A percentile compares a stretch with the other conserved stretches of the same genome.
These are phyloP conservation scores for Metarhizium humberi DNA, from an alignment of 2,329 filamentous ascomycete genomes.

Conservation along the genomic window DNA sequence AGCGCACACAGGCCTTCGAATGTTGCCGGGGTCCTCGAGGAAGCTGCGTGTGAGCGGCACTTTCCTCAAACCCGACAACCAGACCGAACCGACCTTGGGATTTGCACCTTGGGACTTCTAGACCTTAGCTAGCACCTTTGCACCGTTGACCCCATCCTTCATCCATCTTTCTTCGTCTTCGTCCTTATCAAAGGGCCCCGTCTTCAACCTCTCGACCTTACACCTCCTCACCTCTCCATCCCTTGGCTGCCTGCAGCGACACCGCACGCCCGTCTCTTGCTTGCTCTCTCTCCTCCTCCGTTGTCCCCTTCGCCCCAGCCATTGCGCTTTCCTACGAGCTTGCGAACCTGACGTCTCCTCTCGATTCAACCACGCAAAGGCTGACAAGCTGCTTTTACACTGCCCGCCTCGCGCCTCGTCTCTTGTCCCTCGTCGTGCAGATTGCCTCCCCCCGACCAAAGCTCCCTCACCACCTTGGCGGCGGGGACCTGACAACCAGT, in stretches of 20 bases:
- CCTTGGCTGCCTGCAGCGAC: neutral
- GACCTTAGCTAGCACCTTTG: neutral
- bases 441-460: neutral
- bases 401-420: neutral
- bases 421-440: neutral
- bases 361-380: neutral
- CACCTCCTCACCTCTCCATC: neutral
- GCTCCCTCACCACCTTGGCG: neutral
- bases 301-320: neutral
- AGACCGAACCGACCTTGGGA: neutral
- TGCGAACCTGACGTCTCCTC: neutral
- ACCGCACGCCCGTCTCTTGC: neutral
- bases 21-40: neutral
- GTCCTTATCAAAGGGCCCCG: neutral
- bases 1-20: neutral
- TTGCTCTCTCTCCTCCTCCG: neutral
- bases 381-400: neutral
- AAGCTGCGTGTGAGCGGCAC: neutral
- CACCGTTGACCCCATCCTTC: neutral
- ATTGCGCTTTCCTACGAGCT: neutral
- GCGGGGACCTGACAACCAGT: neutral
- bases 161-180: neutral
- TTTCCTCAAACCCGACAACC: neutral
- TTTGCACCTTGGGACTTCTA: neutral
- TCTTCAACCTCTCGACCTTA: neutral